Percentiles rank a stretch among this genome's conserved stretches.
These are phyloP conservation scores for Trypanosoma boissoni DNA, from an alignment of 208 protist genomes.

Conservation along the genomic window DNA sequence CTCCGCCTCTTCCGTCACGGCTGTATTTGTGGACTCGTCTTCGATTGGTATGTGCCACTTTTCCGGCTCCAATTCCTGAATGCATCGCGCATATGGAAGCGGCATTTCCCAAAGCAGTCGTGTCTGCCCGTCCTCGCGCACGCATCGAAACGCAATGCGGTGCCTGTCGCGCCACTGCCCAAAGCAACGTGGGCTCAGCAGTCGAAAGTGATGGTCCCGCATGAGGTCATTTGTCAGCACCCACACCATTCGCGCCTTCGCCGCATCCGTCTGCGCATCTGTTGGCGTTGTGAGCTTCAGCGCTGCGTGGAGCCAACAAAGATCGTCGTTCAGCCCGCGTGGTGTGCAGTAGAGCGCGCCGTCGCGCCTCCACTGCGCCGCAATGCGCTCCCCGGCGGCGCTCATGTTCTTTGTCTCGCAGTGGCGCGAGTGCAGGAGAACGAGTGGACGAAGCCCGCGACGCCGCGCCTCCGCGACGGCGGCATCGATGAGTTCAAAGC, in stretches of 20 bases:
- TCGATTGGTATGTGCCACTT: conserved; percentile 27
- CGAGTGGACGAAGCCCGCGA: conserved; percentile 41
- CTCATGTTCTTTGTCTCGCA: conserved; percentile 23
- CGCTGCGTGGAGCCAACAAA: conserved; percentile 76
- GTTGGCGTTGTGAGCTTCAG: conserved; percentile 39
- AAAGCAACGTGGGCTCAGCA: conserved; percentile 74
- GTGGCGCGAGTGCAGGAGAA: conserved; percentile 76
- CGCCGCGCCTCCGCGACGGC: conserved; percentile 33
- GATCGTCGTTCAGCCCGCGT: conserved; percentile 75
- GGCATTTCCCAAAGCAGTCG: conserved; percentile 50
- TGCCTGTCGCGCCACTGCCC: conserved; percentile 44
- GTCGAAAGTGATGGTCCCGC: conserved; percentile 79
- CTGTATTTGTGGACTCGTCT: background rate
- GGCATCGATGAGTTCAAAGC: conserved; percentile 48
- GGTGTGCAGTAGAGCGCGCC: conserved; percentile 54
- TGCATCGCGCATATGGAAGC: conserved; percentile 44
- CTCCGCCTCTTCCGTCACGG: background rate
- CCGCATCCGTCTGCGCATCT: conserved; percentile 15
- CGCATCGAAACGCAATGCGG: conserved; percentile 46
- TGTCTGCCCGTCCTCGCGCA: conserved; percentile 27
- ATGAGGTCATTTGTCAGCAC: conserved; percentile 81
- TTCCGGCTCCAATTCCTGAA: conserved; percentile 28
- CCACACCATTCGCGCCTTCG: conserved; percentile 11
- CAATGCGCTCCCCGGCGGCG: conserved; percentile 4
- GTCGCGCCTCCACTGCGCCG: conserved; percentile 37